phyloP scores from a whole-genome alignment of 352 stramenopile species.

The Globisporangium nodosum region DNA sequence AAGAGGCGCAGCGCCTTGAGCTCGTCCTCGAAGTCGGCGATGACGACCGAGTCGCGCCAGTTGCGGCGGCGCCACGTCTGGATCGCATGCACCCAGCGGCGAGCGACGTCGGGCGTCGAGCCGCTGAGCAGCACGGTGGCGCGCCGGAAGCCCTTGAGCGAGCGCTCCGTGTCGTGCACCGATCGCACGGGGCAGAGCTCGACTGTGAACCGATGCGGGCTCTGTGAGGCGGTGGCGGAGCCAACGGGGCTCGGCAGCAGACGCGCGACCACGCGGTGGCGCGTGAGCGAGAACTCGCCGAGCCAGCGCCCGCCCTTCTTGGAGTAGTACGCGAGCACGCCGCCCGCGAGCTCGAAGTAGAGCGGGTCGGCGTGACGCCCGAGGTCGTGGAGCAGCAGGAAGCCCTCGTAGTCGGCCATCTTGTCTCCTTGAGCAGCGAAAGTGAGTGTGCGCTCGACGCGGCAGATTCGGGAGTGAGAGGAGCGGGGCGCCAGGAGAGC shows the following conservation, averaged over 20 bases:
- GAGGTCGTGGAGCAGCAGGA: constrained; percentile 62
- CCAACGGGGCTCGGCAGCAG: constrained; percentile 26
- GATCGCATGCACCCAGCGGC: constrained; percentile 62
- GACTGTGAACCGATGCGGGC: constrained; percentile 64
- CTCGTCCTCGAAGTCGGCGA: constrained; percentile 61
- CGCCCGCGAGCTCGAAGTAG: constrained; percentile 70
- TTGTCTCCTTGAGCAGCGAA: not conserved
- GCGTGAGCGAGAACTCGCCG: constrained; percentile 66
- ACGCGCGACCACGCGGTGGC: constrained; percentile 53
- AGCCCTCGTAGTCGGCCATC: constrained; percentile 84
- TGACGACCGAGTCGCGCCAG: constrained; percentile 63
- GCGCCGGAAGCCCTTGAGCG: constrained; percentile 56
- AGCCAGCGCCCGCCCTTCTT: constrained; percentile 68
- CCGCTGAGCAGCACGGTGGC: constrained; percentile 52
- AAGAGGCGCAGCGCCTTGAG: constrained; percentile 52
- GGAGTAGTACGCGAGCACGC: constrained; percentile 68
- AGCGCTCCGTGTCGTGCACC: constrained; percentile 68
- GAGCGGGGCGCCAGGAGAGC: no score
- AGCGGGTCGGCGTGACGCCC: constrained; percentile 37
- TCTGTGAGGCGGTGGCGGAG: constrained; percentile 1
- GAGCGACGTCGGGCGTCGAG: constrained; percentile 34
- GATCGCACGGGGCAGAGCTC: constrained; percentile 72
- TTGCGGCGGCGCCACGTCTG: constrained; percentile 74
- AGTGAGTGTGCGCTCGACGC: not conserved
- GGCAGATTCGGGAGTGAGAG: not conserved